phyloP scores from a whole-genome alignment of 1,284 basidiomycete species.

The Pascua sp. region DNA sequence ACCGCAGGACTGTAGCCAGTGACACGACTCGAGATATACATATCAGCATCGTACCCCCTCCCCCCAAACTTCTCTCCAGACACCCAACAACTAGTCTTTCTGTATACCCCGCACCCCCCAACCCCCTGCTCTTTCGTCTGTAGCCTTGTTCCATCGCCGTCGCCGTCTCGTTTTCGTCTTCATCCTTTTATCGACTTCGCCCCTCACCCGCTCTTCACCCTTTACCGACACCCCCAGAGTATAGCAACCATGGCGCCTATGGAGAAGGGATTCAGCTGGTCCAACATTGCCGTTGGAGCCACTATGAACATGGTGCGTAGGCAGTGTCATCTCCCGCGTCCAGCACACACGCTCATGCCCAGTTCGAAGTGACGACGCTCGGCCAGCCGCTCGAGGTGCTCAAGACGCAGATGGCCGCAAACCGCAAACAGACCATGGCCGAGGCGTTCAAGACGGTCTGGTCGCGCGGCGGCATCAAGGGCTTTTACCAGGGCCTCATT shows the following conservation, averaged over 20 bases:
- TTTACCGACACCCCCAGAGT: neutral
- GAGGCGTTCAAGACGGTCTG: conserved; percentile 84
- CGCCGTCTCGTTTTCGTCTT: neutral
- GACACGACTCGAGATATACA: too few relatives aligned
- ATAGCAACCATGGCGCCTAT: conserved; percentile 53
- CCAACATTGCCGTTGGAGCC: conserved; percentile 96
- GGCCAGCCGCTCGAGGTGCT: conserved; percentile 97
- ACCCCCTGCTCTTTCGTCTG: neutral
- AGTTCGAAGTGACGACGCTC: conserved; percentile 80
- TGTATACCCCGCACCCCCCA: neutral
- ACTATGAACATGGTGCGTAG: conserved; percentile 95
- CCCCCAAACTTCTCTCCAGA: too few relatives aligned
- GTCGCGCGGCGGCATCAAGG: conserved; percentile 81
- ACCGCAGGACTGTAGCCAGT: too few relatives aligned
- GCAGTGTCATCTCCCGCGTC: neutral
- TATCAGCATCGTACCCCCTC: too few relatives aligned
- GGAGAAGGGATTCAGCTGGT: conserved; percentile 93
- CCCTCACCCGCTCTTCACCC: neutral
- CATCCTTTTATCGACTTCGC: neutral
- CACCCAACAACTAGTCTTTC: too few relatives aligned
- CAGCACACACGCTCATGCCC: conserved; percentile 1
- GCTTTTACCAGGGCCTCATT: conserved; percentile 98
- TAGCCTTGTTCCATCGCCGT: neutral
- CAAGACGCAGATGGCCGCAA: conserved; percentile 98
- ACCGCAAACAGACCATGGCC: conserved; percentile 82